phyloP scores from a whole-genome alignment of 345 rosid genomes.

The Aquilaria sinensis region DNA sequence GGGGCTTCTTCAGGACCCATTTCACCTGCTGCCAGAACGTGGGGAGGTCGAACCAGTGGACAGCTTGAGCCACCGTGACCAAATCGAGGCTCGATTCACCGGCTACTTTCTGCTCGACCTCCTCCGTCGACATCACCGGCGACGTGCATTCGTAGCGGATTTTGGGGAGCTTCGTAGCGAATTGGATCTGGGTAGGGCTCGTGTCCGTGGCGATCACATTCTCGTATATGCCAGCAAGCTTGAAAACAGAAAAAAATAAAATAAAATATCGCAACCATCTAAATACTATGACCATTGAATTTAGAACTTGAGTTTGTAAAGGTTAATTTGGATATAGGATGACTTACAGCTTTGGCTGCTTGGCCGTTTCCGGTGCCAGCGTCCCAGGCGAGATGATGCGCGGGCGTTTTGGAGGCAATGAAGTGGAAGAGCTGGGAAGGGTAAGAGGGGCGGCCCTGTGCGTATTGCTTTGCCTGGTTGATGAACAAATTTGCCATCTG shows the following conservation, averaged over 20 bases:
- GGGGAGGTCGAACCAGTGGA: constrained; percentile 71
- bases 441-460: constrained; percentile 53
- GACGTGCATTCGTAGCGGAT: constrained; percentile 54
- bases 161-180: constrained; percentile 51
- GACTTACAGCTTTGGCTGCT: constrained; percentile 62
- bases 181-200: constrained; percentile 62
- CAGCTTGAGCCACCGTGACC: constrained; percentile 71
- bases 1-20: constrained; percentile 62
- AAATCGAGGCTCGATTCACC: constrained; percentile 43
- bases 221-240: constrained; percentile 66
- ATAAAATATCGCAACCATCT: not conserved
- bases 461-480: constrained; percentile 72
- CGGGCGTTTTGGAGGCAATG: constrained; percentile 64
- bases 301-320: not conserved
- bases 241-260: constrained; percentile 6
- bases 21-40: constrained; percentile 52
- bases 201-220: constrained; percentile 78
- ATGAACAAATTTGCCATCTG: constrained; percentile 68
- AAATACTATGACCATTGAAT: not conserved
- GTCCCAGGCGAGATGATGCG: constrained; percentile 80
- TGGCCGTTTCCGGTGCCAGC: constrained; percentile 89
- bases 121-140: constrained; percentile 33
- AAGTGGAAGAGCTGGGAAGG: constrained; percentile 57
- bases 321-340: not conserved
- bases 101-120: constrained; percentile 37